These are phyloP conservation scores for Lentinula edodes DNA, from an alignment of 768 basidiomycete genomes.

Conservation along the genomic window DNA sequence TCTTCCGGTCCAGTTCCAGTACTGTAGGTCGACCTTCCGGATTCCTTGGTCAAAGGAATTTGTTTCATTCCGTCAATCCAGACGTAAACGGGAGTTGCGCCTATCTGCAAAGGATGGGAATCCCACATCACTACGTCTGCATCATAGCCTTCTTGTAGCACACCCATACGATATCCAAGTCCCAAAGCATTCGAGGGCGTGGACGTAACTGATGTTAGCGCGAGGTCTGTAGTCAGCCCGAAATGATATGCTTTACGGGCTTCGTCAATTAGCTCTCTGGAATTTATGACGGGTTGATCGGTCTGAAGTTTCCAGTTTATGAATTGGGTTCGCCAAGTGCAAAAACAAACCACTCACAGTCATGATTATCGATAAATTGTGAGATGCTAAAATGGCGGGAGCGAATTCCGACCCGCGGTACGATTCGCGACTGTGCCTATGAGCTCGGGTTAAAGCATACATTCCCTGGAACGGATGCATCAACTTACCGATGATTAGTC, in stretches of 20 bases:
- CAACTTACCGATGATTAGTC: constrained; percentile 58
- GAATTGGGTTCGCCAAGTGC: background rate
- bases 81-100: constrained; percentile 68
- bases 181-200: constrained; percentile 62
- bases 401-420: constrained; percentile 52
- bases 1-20: constrained; percentile 29
- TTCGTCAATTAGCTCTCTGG: constrained; percentile 65
- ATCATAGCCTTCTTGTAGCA: constrained; percentile 50
- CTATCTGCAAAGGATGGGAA: constrained; percentile 67
- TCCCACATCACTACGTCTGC: constrained; percentile 76
- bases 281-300: constrained; percentile 54
- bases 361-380: constrained; percentile 54
- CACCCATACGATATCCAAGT: constrained; percentile 72
- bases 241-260: constrained; percentile 69
- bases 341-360: constrained; percentile 32
- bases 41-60: constrained; percentile 40
- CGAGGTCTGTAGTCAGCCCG: constrained; percentile 51
- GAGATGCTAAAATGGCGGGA: constrained; percentile 46
- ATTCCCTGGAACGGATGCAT: background rate
- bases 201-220: constrained; percentile 63
- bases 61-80: constrained; percentile 87
- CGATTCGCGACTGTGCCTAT: constrained; percentile 48
- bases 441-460: background rate
- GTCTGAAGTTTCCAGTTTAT: constrained; percentile 27
- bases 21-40: constrained; percentile 30